Evolutionary conservation across 306 rosid genomes (phyloP), one percentile per base, ranked within the genome.

Genomic region (Elaeagnus macrophylla): DNA sequence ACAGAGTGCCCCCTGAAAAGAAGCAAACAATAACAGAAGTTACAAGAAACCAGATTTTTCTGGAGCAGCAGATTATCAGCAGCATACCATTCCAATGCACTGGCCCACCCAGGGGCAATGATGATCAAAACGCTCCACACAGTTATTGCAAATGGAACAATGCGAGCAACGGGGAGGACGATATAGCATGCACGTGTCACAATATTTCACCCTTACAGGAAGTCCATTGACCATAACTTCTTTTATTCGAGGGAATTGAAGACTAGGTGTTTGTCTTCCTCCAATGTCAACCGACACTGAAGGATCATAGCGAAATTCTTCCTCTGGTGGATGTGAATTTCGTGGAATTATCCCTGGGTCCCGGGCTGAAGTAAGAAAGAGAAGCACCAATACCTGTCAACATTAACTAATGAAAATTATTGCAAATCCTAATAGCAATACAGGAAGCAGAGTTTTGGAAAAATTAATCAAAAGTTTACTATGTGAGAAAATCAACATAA

Each of bases 41-140:
- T 47, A n/a, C 51, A 60, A 14, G 10, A 9, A 45, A 52, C 44
- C 37, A 39, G 37, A 51, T 45, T 39, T 51, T 15, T 10, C 36
- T 43, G 38, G 46, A 41, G 59, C 35, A 17, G 60, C 44, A 43
- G 15, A 56, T 42, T 51, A 56, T 64, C 48, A 67, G 58, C 83
- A 40, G 58, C 83, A 40, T 81, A 89, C 97, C 94, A 85, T 82
- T 53, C 97, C 97, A 69, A 89, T 81, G 81, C 97, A 89, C 66
- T 89, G 97, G 51, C 97, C 97, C 62, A 89, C 95, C 97, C 97
- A 89, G 65, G 97, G 97, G 77, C 97, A 89, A 59, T 89, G 97
- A 56, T 89, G 97, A 69, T 89, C 97, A 44, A 89, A 89, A 57
- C 88, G 97, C 72, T 89, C 95, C 74, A 89, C 97, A 63, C 97